phyloP scores from a whole-genome alignment of 257 asterid genomes.

The Cordia subcordata region DNA sequence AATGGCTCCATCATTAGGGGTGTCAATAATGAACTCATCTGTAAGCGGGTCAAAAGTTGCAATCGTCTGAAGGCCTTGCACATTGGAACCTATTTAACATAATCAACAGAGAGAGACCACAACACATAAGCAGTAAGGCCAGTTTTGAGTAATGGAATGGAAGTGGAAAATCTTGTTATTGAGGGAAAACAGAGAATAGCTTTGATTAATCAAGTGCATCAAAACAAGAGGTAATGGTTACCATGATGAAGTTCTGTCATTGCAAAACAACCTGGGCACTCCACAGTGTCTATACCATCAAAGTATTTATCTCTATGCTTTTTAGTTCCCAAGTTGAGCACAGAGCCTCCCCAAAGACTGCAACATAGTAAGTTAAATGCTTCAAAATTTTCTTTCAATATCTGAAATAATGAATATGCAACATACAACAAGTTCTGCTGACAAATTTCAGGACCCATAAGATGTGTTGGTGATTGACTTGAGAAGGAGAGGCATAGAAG shows the following conservation, averaged over 20 bases:
- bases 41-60: slow-evolving; percentile 81
- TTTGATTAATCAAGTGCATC: background rate
- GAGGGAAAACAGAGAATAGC: slow-evolving; percentile 11
- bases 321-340: slow-evolving; percentile 90
- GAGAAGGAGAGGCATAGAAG: no score
- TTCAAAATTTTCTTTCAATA: no score
- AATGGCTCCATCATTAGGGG: slow-evolving; percentile 96
- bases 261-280: slow-evolving; percentile 88
- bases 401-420: no score
- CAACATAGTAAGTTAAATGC: slow-evolving; percentile 10
- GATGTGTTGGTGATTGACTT: no score
- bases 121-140: no score
- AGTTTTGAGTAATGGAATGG: no score
- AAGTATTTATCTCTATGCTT: slow-evolving; percentile 85
- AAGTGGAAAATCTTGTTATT: no score
- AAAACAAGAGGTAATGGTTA: slow-evolving; percentile 12
- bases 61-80: slow-evolving; percentile 86
- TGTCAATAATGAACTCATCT: slow-evolving; percentile 80
- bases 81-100: slow-evolving; percentile 65
- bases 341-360: slow-evolving; percentile 99
- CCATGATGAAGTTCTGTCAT: slow-evolving; percentile 99
- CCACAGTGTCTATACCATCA: slow-evolving; percentile 80
- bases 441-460: no score
- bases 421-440: no score
- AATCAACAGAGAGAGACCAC: no score